Evolutionary conservation across 345 rosid genomes (phyloP).

Genomic region (Syzygium aromaticum): DNA sequence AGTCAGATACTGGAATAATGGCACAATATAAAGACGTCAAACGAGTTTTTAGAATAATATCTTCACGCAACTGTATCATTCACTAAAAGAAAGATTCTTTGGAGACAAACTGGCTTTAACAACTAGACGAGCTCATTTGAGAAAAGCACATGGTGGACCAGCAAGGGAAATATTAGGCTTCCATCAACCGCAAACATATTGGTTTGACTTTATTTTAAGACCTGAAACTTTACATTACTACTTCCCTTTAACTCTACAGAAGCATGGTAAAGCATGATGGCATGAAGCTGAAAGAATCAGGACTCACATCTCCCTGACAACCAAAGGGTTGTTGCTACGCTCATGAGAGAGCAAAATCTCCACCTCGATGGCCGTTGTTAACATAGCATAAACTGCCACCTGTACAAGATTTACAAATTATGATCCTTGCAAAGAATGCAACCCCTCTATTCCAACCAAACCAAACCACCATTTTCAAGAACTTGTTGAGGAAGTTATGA

Average conservation of each 20-base stretch:
- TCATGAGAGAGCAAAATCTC: conserved; percentile 59
- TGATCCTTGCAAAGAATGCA: conserved; percentile 10
- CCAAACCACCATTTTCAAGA: neutral
- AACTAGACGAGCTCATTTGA: neutral
- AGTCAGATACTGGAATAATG: neutral
- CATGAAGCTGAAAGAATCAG: neutral
- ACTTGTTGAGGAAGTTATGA: neutral
- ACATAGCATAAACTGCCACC: conserved; percentile 56
- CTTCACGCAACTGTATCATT: neutral
- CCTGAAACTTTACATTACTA: neutral
- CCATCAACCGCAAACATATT: neutral
- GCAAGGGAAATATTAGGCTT: neutral
- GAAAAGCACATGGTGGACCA: neutral
- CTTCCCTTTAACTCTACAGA: neutral
- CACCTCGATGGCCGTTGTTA: conserved; percentile 49
- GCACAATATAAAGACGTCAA: neutral
- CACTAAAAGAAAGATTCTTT: neutral
- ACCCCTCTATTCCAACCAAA: conserved; percentile 3
- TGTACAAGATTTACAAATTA: conserved; percentile 25
- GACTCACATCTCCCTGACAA: conserved; percentile 36
- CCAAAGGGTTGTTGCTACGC: conserved; percentile 35
- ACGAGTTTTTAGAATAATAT: neutral
- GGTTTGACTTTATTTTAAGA: neutral
- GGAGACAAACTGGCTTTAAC: neutral
- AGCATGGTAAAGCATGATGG: neutral